phyloP scores from a whole-genome alignment of 441 rosid species.

The Mallotus repandus region DNA sequence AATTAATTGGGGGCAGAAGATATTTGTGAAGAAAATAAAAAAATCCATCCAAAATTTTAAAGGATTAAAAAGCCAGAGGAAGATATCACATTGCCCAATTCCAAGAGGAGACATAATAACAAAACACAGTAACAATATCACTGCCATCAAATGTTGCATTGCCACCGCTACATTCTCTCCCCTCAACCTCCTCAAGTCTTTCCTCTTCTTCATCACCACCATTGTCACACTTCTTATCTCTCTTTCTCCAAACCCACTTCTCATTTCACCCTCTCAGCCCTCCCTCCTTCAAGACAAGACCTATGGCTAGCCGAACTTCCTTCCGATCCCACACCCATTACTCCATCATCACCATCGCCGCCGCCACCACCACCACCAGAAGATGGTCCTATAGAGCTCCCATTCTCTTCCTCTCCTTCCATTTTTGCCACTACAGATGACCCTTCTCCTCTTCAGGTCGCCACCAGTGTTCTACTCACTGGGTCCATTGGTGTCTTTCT shows the following conservation, averaged over 20 bases:
- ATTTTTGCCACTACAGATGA: slow-evolving; percentile 70
- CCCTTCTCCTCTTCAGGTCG: slow-evolving; percentile 64
- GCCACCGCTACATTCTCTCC: slow-evolving; percentile 38
- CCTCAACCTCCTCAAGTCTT: slow-evolving; percentile 10
- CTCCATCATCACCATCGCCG: neutral
- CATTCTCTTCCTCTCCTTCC: slow-evolving; percentile 45
- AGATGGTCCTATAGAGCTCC: slow-evolving; percentile 68
- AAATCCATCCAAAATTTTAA: neutral
- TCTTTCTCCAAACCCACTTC: slow-evolving; percentile 27
- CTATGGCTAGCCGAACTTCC: slow-evolving; percentile 24
- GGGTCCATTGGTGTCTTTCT: slow-evolving; percentile 83
- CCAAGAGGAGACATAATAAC: too few relatives aligned
- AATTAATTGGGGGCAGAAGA: neutral
- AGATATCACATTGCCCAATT: neutral
- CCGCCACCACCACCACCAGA: slow-evolving; percentile 33
- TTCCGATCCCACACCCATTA: slow-evolving; percentile 22
- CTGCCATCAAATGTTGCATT: slow-evolving; percentile 43
- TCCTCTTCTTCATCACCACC: slow-evolving; percentile 17
- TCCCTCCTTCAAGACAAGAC: slow-evolving; percentile 22
- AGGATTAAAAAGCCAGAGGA: too few relatives aligned
- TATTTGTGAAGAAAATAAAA: neutral
- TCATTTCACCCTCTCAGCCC: slow-evolving; percentile 28
- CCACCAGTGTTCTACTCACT: slow-evolving; percentile 81
- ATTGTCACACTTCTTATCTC: slow-evolving; percentile 19
- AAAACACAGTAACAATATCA: too few relatives aligned